Evolutionary conservation across 1,284 basidiomycete species (phyloP), one percentile per base, ranked within the genome.

Genomic region (Heliocybe sulcata): DNA sequence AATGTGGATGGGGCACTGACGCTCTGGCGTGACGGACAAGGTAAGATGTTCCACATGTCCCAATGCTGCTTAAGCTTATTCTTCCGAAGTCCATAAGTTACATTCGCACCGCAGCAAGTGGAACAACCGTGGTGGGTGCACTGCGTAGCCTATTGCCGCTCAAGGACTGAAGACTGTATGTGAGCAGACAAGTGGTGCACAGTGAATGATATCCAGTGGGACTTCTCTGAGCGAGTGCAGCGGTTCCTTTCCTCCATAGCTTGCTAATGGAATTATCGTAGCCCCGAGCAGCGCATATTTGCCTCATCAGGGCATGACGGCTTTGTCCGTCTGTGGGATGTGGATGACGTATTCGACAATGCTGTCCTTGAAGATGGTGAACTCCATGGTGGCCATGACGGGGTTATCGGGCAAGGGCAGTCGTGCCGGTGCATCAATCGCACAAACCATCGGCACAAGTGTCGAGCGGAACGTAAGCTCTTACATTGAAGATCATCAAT

Each of bases 151-250:
- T 31, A n/a, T 31, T 31, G 12, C 12, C 4, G 12, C 4, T 6
- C 29, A 31, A 31, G 29, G 12, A 12, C 29, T 31, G 12, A 31
- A 31, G 29, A 16, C 10, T 45, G 54, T 16, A 38, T 29, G 51
- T n/a, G n/a, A 42, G 38, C 29, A 19, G 59, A 48, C 42, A 59
- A 57, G 38, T 59, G 55, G 27, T 59, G 54, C 27, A 59, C 55
- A 31, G 58, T 59, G 20, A 59, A 57, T 26, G 51, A 50, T 22
- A 50, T 59, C 16, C 52, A 38, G 16, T 59, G 59, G 49, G 58
- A 59, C 38, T 55, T 58, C 16, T 57, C 53, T 31, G 49, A n/a
- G 58, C 59, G 58, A 3, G 29, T 4, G 2, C 1, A 16, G 3
- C 16, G 16, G 3, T n/a, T 22, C 19, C 19, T 22, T 33, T 54